phyloP scores from a whole-genome alignment of 1,284 basidiomycete species.

The Xerocomus nothofagi region DNA sequence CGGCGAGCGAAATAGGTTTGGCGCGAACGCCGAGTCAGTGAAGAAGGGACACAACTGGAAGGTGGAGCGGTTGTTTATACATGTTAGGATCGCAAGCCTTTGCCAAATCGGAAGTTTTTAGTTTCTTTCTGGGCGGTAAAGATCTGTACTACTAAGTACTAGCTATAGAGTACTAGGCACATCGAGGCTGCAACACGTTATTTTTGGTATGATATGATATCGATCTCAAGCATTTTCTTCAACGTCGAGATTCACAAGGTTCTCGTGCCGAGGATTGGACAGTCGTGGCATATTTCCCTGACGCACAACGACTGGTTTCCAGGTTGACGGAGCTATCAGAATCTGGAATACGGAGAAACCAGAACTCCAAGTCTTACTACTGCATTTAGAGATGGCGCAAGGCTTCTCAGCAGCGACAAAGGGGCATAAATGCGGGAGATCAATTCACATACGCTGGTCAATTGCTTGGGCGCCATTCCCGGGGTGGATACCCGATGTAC shows the following conservation, averaged over 20 bases:
- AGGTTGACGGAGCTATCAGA: neutral
- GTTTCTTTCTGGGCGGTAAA: no score
- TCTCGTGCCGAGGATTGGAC: no score
- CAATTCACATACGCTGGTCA: neutral
- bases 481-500: no score
- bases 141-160: no score
- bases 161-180: no score
- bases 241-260: no score
- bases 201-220: no score
- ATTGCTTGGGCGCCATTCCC: no score
- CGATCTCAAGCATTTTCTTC: no score
- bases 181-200: no score
- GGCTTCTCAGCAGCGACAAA: neutral
- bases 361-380: neutral
- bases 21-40: neutral
- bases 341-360: neutral
- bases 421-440: neutral
- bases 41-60: neutral
- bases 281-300: neutral
- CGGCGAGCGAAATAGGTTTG: neutral
- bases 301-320: neutral
- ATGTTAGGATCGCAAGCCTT: constrained; percentile 21
- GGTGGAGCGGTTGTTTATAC: constrained; percentile 18
- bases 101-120: neutral
- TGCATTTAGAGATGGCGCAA: neutral